These are phyloP conservation scores for Hyaloscypha bicolor DNA, from an alignment of 495 filamentous ascomycete genomes.

Conservation along the genomic window DNA sequence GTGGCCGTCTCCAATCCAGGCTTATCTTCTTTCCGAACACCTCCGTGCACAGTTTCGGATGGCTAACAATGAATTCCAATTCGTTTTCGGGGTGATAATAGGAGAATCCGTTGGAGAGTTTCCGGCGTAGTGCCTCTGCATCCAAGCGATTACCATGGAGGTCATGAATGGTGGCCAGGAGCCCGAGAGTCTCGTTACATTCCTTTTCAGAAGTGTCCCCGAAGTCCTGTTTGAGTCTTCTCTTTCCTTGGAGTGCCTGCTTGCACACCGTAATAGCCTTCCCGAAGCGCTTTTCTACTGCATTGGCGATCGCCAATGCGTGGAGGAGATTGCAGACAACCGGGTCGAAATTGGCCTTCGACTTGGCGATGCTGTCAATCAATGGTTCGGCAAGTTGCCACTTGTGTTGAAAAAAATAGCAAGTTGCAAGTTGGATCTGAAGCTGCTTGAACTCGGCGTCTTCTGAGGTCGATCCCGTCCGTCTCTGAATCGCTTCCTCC, in stretches of 20 bases:
- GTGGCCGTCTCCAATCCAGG: slow-evolving; percentile 4
- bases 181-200: not conserved
- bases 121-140: not conserved
- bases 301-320: slow-evolving; percentile 3
- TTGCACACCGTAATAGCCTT: not conserved
- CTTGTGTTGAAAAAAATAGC: not conserved
- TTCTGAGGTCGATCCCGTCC: not conserved
- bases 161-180: not conserved
- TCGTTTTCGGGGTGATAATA: not conserved
- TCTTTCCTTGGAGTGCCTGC: slow-evolving; percentile 3
- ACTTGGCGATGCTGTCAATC: slow-evolving; percentile 2
- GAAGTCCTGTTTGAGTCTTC: slow-evolving; percentile 3
- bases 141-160: not conserved
- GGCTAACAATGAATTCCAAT: not conserved
- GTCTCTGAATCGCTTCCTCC: slow-evolving; percentile 1
- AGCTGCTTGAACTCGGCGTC: not conserved
- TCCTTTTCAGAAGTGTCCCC: not conserved
- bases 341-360: not conserved
- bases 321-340: slow-evolving; percentile 7
- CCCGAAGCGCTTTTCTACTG: not conserved
- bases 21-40: slow-evolving; percentile 1
- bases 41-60: not conserved
- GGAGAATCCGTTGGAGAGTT: not conserved
- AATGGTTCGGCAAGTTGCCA: not conserved
- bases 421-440: not conserved